A percentile compares a stretch with the other conserved stretches of the same genome.
These are phyloP conservation scores for Apiospora phragmitis DNA, from an alignment of 2,329 filamentous ascomycete genomes.

Conservation along the genomic window DNA sequence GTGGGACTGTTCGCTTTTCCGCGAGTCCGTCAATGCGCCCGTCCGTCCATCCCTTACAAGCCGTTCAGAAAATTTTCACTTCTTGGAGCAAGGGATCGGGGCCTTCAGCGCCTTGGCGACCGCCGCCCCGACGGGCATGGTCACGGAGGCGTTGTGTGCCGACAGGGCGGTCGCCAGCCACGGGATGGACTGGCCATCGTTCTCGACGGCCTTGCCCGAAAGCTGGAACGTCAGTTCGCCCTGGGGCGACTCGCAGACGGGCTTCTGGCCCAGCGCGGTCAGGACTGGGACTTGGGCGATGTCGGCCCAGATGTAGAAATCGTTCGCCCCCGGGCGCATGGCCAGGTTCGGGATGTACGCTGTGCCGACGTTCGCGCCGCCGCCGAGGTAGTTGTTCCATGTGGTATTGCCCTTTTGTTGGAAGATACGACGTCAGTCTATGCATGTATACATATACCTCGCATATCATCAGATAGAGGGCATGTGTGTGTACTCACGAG, in stretches of 20 bases:
- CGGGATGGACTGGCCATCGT: conserved; percentile 50
- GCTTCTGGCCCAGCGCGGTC: conserved; percentile 37
- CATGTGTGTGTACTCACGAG: conserved; percentile 47
- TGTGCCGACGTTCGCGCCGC: conserved; percentile 52
- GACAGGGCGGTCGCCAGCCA: conserved; percentile 59
- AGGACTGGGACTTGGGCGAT: conserved; percentile 54
- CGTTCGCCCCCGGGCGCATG: conserved; percentile 60
- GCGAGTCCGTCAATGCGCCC: too few species aligned
- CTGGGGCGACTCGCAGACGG: conserved; percentile 49
- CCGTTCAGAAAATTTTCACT: not conserved
- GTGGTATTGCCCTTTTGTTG: conserved; percentile 57
- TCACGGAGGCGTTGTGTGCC: conserved; percentile 49
- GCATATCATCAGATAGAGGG: not conserved
- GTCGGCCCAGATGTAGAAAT: conserved; percentile 52
- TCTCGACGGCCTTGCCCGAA: conserved; percentile 51
- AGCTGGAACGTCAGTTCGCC: conserved; percentile 57
- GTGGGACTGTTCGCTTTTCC: not conserved
- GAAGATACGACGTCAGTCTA: not conserved
- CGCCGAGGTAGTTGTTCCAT: conserved; percentile 56
- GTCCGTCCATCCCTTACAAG: too few species aligned
- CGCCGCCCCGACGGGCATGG: conserved; percentile 51
- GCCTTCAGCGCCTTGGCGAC: conserved; percentile 24
- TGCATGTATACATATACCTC: not conserved
- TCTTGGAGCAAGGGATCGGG: not conserved
- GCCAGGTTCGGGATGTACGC: conserved; percentile 55